Evolutionary conservation across 1,139 yeast genomes (phyloP).

Genomic region (Yamadazyma kanchanaburiensis): DNA sequence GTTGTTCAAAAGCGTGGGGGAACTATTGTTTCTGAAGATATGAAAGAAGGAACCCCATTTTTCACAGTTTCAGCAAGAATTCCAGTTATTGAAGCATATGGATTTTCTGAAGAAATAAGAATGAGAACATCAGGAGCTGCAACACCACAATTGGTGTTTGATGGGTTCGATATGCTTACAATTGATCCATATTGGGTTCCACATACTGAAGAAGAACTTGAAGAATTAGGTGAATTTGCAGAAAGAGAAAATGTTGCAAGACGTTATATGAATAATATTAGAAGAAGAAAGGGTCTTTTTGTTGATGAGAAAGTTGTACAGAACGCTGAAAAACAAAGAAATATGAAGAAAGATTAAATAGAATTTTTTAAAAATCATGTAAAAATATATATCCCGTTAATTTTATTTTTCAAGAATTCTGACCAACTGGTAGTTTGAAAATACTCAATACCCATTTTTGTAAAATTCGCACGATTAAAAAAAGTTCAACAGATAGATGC

Average conservation of each 20-base stretch:
- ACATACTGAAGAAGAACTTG: slow-evolving; percentile 94
- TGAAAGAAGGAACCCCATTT: slow-evolving; percentile 98
- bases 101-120: slow-evolving; percentile 91
- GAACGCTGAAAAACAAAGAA: slow-evolving; percentile 92
- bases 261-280: slow-evolving; percentile 73
- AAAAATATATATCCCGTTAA: too few relatives aligned
- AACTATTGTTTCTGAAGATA: slow-evolving; percentile 79
- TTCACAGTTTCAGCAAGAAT: slow-evolving; percentile 81
- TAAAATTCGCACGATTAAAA: too few relatives aligned
- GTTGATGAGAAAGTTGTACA: slow-evolving; percentile 87
- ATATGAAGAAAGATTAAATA: slow-evolving; percentile 65
- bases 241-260: slow-evolving; percentile 91
- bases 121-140: slow-evolving; percentile 97
- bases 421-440: too few relatives aligned
- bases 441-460: too few relatives aligned
- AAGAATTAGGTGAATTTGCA: slow-evolving; percentile 88
- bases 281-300: slow-evolving; percentile 85
- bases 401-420: too few relatives aligned
- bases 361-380: too few relatives aligned
- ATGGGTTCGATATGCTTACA: slow-evolving; percentile 83
- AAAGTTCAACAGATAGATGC: too few relatives aligned
- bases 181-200: slow-evolving; percentile 99
- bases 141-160: slow-evolving; percentile 88
- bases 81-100: slow-evolving; percentile 96
- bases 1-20: slow-evolving; percentile 92